Base-by-base conservation (phyloP, 2,329 filamentous ascomycete genomes). In the Fusarium nurragi region DNA sequence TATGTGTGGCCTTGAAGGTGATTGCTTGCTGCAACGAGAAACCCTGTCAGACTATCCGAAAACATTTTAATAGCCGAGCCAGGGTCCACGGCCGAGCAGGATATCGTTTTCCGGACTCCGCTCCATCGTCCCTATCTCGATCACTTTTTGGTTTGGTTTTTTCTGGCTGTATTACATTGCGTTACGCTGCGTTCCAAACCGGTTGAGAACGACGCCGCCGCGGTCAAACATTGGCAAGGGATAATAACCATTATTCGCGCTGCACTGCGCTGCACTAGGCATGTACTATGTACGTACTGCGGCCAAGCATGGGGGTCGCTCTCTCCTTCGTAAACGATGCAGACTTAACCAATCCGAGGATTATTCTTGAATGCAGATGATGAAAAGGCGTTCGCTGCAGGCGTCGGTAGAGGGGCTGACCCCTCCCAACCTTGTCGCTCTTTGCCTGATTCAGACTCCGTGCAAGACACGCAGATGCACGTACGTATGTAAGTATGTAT, bases 11-110 rank as follows among this genome's bases (percentile, higher is more conserved):
- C 23, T 54, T 36, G 26, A 56, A 55, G 44, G 32, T 48, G 44
- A 54, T 61, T 60, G 55, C 36, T 30, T 60, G 36, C 26, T 54
- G 34, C 50, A 18, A 38, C 57, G 26, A 25, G 25, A n/a, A 41
- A 43, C 51, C 57, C 57, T 62, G 51, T 26, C 39, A 56, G 22
- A 44, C 56, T 61, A 32, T 50, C 59, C 22, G 30, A 62, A 63
- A 63, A 63, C 36, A 52, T 63, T 58, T 60, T 18, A 45, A 63
- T 40, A 40, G 46, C 49, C 59, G 63, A 67, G 38, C 50, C 48
- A 64, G 63, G 67, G 60, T 61, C 36, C 49, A 55, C 44, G 41
- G 19, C n/a, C 13, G 43, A 38, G 25, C 32, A 61, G 58, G 58
- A 61, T 61, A 61, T 40, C 38, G 34, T 61, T 61, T 61, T 56